Percentiles rank a stretch among this genome's conserved stretches.
Conservation (phyloP, 202 grass and related monocot genomes). For the Digitaria exilis region DNA sequence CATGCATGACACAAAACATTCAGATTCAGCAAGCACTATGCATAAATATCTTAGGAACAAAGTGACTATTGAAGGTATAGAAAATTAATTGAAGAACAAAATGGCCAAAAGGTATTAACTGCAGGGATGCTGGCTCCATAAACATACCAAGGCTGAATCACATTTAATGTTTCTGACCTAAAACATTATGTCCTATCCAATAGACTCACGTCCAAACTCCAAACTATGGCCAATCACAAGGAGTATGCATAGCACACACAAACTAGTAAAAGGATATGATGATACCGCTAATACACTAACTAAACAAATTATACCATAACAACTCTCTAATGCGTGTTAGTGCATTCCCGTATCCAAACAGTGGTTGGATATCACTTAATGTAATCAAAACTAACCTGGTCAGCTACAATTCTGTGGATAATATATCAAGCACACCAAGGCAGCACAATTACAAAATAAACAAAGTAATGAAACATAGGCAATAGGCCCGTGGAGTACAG, state of each 20-base stretch:
- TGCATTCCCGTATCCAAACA: neutral
- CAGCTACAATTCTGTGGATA: neutral
- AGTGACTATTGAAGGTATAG: neutral
- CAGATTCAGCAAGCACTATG: conserved; percentile 10
- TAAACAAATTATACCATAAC: neutral
- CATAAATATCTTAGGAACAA: conserved; percentile 8
- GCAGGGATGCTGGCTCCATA: neutral
- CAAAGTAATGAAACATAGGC: neutral
- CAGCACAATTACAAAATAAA: neutral
- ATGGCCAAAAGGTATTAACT: neutral
- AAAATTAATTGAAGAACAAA: conserved; percentile 25
- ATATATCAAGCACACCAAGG: neutral
- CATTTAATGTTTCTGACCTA: conserved; percentile 25
- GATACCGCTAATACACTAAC: neutral
- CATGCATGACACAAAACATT: neutral
- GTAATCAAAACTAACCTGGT: neutral
- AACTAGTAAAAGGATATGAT: neutral
- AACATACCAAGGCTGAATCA: neutral
- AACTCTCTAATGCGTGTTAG: neutral
- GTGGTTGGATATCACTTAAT: neutral
- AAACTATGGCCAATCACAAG: neutral
- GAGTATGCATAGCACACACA: neutral
- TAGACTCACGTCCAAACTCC: neutral
- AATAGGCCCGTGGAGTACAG: conserved; percentile 2
- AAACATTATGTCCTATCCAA: neutral